Conservation (phyloP, 148 eudicot species). For the Heliamphora exappendiculata region DNA sequence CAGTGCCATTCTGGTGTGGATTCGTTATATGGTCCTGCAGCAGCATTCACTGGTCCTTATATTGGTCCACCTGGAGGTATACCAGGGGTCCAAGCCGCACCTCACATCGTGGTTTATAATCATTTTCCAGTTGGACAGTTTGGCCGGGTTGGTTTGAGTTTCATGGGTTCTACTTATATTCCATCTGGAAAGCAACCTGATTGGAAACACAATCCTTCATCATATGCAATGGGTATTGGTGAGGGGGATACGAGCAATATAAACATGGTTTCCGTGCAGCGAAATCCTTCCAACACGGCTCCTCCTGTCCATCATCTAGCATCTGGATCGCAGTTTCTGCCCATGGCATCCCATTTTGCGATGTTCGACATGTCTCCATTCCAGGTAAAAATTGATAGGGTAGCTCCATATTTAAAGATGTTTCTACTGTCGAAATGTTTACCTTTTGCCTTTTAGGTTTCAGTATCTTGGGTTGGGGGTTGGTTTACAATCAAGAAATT, state of each 20-base stretch:
- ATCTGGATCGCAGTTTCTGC: conserved; percentile 68
- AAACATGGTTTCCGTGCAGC: conserved; percentile 55
- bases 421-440: not conserved
- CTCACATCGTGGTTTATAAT: conserved; percentile 93
- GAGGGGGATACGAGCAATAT: conserved; percentile 53
- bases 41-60: conserved; percentile 79
- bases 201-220: conserved; percentile 71
- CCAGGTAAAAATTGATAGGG: conserved; percentile 43
- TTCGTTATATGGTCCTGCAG: conserved; percentile 78
- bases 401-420: not conserved
- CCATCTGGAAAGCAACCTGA: conserved; percentile 93
- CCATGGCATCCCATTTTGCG: conserved; percentile 74
- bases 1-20: conserved; percentile 70
- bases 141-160: conserved; percentile 94
- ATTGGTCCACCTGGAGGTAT: conserved; percentile 79
- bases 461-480: not conserved
- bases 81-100: conserved; percentile 79
- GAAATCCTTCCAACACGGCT: conserved; percentile 40
- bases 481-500: not conserved
- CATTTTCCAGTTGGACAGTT: conserved; percentile 96
- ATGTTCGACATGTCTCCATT: conserved; percentile 85
- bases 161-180: conserved; percentile 84
- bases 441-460: not conserved
- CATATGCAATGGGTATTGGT: conserved; percentile 35
- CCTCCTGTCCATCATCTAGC: conserved; percentile 61